Evolutionary conservation across 2,329 filamentous ascomycete species (phyloP).

Genomic region (Apiospora saccharicola): DNA sequence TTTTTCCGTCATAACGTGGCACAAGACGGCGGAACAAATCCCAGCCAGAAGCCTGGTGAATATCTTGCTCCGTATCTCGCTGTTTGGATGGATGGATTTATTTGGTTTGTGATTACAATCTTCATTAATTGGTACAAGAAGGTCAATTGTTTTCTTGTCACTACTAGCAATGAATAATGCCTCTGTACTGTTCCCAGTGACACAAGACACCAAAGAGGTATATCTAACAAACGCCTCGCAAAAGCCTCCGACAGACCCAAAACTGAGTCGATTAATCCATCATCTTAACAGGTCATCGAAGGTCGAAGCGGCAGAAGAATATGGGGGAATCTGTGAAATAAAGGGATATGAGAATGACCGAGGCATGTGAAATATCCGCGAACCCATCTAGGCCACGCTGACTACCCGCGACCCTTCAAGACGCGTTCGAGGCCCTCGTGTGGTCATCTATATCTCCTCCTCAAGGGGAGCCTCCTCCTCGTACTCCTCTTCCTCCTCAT

Average conservation of each 20-base stretch:
- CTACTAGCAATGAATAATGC: constrained; percentile 42
- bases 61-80: background rate
- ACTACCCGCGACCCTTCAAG: background rate
- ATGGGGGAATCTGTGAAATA: constrained; percentile 27
- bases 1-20: background rate
- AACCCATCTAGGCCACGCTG: constrained; percentile 16
- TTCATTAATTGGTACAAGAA: constrained; percentile 39
- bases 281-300: constrained; percentile 36
- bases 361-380: constrained; percentile 22
- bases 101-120: background rate
- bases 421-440: background rate
- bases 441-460: constrained; percentile 65
- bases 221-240: constrained; percentile 41
- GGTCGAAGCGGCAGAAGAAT: constrained; percentile 35
- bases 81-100: too few relatives aligned
- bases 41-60: background rate
- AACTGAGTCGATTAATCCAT: constrained; percentile 35
- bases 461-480: constrained; percentile 82
- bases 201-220: constrained; percentile 42
- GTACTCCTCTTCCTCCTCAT: constrained; percentile 96
- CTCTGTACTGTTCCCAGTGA: constrained; percentile 36
- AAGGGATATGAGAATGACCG: constrained; percentile 23
- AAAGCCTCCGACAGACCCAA: constrained; percentile 36
- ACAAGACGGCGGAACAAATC: background rate
- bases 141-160: constrained; percentile 43